Evolutionary conservation across 139 green algal genomes (phyloP), one percentile per base, ranked within the genome.

Genomic region (Picochlorum sp.): DNA sequence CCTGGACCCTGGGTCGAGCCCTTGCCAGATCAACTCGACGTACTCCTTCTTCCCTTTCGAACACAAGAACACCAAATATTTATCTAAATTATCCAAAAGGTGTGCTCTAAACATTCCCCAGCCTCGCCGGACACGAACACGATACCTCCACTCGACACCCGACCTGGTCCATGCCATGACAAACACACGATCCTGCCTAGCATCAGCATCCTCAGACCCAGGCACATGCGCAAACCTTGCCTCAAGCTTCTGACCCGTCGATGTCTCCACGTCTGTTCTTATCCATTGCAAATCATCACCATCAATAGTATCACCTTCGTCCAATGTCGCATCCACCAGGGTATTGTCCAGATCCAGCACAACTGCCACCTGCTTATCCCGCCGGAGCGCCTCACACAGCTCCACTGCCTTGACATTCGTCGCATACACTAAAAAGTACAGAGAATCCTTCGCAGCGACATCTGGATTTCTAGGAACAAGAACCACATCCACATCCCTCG

Each of bases 31-130:
- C 41, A 78, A 60, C 72, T 78, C 66, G 11, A 78, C 64, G 49
- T 78, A 78, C 65, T 78, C 72, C 18, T 47, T 54, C 56, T 78
- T 78, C 45, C 72, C 72, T 66, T 78, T 78, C 28, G 32, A 62
- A 61, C 72, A 78, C 30, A 78, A 59, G 60, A 74, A 78, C 26
- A 54, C 30, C 20, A 38, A 41, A 59, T 64, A 78, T 23, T 58
- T 57, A 21, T 65, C 34, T 13, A 14, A 24, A 52, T 73, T 59
- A 32, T 21, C 4, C 21, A 56, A 56, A 56, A 78, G 52, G 26
- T 63, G 74, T 16, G 49, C 30, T n/a, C 66, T 46, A 23, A 78
- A 61, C 18, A 44, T 20, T 20, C 49, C 59, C 72, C 72, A 78
- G 30, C 72, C 72, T 9, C 21, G 41, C 23, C 72, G 72, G 20